Conservation (phyloP, 345 rosid genomes). For the Excoecaria cochinchinensis region DNA sequence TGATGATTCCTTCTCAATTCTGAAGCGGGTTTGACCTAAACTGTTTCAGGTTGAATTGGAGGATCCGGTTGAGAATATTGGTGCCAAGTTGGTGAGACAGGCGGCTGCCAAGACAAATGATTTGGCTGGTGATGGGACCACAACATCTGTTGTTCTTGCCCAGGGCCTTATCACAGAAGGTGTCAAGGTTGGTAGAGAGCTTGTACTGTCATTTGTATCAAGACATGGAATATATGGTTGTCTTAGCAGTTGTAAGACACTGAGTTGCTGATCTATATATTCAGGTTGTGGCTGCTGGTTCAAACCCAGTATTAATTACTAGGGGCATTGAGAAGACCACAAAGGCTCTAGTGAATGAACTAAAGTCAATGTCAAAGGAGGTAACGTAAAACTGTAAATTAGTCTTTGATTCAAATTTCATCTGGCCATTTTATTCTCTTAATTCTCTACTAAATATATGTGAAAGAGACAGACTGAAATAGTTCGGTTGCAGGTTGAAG, state of each 20-base stretch:
- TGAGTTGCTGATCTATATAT: neutral
- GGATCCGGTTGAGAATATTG: conserved; percentile 98
- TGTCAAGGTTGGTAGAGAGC: conserved; percentile 62
- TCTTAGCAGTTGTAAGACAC: neutral
- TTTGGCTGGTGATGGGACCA: conserved; percentile 98
- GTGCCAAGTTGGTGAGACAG: conserved; percentile 94
- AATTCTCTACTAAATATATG: neutral
- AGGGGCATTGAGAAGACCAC: conserved; percentile 95
- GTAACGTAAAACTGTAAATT: conserved; percentile 27
- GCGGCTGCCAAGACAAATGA: conserved; percentile 98
- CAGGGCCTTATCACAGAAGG: conserved; percentile 97
- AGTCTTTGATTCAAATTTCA: neutral
- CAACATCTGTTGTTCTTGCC: conserved; percentile 98
- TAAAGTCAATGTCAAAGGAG: conserved; percentile 85
- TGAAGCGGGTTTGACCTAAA: neutral
- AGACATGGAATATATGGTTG: neutral
- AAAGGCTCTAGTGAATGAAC: conserved; percentile 78
- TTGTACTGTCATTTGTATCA: conserved; percentile 8
- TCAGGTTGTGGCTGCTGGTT: conserved; percentile 98
- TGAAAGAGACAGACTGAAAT: neutral
- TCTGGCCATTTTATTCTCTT: neutral
- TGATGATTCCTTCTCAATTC: neutral
- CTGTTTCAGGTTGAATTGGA: conserved; percentile 80
- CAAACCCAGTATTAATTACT: conserved; percentile 90
- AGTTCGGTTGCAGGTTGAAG: conserved; percentile 69